phyloP scores from a whole-genome alignment of 2,329 filamentous ascomycete genomes.

The Hirsutella minnesotensis region DNA sequence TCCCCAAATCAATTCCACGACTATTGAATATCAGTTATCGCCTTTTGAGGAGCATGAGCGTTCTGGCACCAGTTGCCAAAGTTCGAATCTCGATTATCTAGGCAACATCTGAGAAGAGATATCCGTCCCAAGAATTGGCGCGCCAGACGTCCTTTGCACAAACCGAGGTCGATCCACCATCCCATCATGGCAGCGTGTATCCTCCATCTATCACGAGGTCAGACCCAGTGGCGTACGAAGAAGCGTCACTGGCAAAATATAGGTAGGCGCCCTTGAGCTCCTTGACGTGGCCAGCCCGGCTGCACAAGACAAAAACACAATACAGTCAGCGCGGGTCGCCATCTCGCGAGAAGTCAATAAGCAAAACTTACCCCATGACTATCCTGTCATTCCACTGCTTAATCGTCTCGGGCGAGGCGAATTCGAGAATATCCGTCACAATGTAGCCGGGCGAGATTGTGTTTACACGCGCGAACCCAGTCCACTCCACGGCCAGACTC shows the following conservation, averaged over 20 bases:
- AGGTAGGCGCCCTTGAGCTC: constrained; percentile 78
- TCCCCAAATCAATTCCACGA: too few relatives aligned
- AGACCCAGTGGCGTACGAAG: constrained; percentile 68
- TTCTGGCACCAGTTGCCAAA: too few relatives aligned
- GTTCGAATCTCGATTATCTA: too few relatives aligned
- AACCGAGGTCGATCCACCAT: too few relatives aligned
- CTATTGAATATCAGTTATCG: too few relatives aligned
- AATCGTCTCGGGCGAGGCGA: constrained; percentile 54
- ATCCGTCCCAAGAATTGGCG: too few relatives aligned
- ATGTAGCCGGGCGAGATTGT: constrained; percentile 67
- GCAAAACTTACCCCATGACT: constrained; percentile 51
- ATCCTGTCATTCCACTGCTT: constrained; percentile 67
- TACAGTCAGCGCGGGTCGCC: not conserved
- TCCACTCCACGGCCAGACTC: constrained; percentile 66
- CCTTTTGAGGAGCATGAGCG: too few relatives aligned
- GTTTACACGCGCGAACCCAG: constrained; percentile 61
- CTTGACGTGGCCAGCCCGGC: constrained; percentile 56
- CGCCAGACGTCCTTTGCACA: too few relatives aligned
- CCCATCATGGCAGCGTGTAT: constrained; percentile 41
- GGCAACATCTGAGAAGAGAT: too few relatives aligned
- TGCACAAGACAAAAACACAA: constrained; percentile 10
- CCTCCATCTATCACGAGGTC: constrained; percentile 69
- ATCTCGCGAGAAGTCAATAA: not conserved
- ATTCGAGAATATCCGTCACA: constrained; percentile 58
- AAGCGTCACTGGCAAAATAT: constrained; percentile 70